Percentiles rank a stretch among this genome's conserved stretches.
Evolutionary conservation across 805 yeast genomes (phyloP).

Genomic region (Kuraishia borneana): DNA sequence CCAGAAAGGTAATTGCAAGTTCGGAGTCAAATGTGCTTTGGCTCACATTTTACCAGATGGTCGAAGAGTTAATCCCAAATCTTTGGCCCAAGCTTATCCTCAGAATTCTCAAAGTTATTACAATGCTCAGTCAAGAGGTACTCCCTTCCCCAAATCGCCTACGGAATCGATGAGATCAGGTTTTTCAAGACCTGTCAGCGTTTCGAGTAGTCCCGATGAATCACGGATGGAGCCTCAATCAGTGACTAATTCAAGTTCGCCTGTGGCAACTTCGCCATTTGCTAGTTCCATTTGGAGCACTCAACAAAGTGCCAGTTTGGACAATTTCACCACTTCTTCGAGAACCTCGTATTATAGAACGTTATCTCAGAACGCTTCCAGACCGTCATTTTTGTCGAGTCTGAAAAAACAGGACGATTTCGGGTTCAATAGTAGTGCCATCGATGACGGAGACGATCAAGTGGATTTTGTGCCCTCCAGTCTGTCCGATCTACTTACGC

Average conservation of each 20-base stretch:
- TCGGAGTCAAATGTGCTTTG: constrained; percentile 88
- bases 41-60: constrained; percentile 90
- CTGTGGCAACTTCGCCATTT: constrained; percentile 4
- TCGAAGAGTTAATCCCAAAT: constrained; percentile 53
- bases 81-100: constrained; percentile 12
- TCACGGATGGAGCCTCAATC: not conserved
- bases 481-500: constrained; percentile 70
- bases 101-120: not conserved
- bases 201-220: not conserved
- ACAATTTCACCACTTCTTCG: constrained; percentile 19
- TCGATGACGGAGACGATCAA: constrained; percentile 24
- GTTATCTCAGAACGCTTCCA: constrained; percentile 1
- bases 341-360: constrained; percentile 2
- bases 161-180: not conserved
- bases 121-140: not conserved
- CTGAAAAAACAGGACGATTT: not conserved
- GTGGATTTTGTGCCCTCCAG: constrained; percentile 81
- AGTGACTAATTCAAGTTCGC: not conserved
- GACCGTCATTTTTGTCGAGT: constrained; percentile 2
- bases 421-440: constrained; percentile 8
- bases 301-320: not conserved
- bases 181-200: not conserved
- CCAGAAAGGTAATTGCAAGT: constrained; percentile 93
- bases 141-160: not conserved
- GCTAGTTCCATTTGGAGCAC: constrained; percentile 4